Base-by-base conservation (phyloP, 2,329 filamentous ascomycete species). In the Pseudogymnoascus verrucosus region DNA sequence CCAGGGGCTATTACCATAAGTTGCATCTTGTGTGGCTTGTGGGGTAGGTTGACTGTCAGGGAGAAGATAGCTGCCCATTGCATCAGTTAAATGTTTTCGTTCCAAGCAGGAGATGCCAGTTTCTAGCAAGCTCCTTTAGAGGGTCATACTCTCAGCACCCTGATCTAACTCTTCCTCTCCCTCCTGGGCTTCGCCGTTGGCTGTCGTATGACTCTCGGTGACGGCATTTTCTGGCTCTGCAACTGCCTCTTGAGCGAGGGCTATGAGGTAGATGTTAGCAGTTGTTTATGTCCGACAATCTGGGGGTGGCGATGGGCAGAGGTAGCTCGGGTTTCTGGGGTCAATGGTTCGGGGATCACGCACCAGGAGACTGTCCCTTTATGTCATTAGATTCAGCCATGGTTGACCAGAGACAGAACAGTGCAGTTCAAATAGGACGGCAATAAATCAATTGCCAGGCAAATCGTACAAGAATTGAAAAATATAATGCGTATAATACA, bases 11-110 rank as follows among this genome's bases (percentile, higher is more conserved):
- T 77, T 77, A 96, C 92, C 85, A 91, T 93, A 70, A 97, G 87
- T 74, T 93, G 86, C 72, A 96, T 89, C 77, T 90, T 87, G 70
- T 86, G 84, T 11, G 90, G 86, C 70, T 87, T 84, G 74, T 93
- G 89, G 63, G 93, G 93, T 64, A 97, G 84, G 75, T 89, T 85
- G 72, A 98, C 86, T 66, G 86, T 89, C 72, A 97, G 72, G 65
- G 80, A 79, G 70, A 85, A 80, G 62, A 86, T 76, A 64, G 82
- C 82, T 76, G 80, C 28, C 47, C 47, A 36, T 36, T 42, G 36
- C 8, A 61, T 72, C 65, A 72, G 68, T 62, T 21, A 37, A 47
- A 64, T n/a, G 40, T n/a, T 21, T 28, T 47, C 14, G 19, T 59
- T 28, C 51, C 39, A 60, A 64, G 47, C 5, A 34, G 39, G 31